Evolutionary conservation across 768 basidiomycete genomes (phyloP).

Genomic region (Psilocybe sp.): DNA sequence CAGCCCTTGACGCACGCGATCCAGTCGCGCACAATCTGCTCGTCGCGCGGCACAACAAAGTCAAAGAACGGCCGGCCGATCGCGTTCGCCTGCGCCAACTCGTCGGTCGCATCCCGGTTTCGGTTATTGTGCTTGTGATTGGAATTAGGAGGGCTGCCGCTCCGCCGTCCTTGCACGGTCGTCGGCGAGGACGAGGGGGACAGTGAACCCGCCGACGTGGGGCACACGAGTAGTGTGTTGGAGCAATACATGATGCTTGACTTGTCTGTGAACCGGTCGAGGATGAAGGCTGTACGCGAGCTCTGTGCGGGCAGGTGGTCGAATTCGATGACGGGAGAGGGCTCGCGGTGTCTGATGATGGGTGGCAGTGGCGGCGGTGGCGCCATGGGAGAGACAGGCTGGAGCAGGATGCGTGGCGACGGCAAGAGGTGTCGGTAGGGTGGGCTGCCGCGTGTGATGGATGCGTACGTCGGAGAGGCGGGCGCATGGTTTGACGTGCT

Average conservation of each 20-base stretch:
- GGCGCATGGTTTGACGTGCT: background rate
- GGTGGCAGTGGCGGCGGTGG: background rate
- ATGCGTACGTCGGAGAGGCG: background rate
- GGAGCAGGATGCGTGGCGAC: background rate
- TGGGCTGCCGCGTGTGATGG: no score
- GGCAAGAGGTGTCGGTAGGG: background rate
- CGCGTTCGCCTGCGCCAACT: conserved; percentile 11
- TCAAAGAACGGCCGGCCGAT: conserved; percentile 74
- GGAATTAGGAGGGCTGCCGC: no score
- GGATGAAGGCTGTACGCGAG: conserved; percentile 74
- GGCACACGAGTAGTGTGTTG: conserved; percentile 64
- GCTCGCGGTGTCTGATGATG: background rate
- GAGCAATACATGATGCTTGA: conserved; percentile 72
- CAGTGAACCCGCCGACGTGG: conserved; percentile 31
- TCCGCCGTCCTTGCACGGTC: no score
- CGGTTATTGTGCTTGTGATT: no score
- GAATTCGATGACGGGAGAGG: conserved; percentile 40
- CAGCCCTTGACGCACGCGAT: conserved; percentile 77
- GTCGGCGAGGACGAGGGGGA: no score
- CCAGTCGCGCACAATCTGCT: conserved; percentile 66
- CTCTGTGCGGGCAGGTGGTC: conserved; percentile 68
- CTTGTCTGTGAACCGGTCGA: conserved; percentile 69
- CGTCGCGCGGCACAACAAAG: conserved; percentile 65
- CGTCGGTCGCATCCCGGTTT: no score
- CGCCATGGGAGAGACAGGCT: no score